These are phyloP conservation scores for Globisporangium megalacanthum DNA, from an alignment of 352 stramenopile genomes.

Conservation along the genomic window DNA sequence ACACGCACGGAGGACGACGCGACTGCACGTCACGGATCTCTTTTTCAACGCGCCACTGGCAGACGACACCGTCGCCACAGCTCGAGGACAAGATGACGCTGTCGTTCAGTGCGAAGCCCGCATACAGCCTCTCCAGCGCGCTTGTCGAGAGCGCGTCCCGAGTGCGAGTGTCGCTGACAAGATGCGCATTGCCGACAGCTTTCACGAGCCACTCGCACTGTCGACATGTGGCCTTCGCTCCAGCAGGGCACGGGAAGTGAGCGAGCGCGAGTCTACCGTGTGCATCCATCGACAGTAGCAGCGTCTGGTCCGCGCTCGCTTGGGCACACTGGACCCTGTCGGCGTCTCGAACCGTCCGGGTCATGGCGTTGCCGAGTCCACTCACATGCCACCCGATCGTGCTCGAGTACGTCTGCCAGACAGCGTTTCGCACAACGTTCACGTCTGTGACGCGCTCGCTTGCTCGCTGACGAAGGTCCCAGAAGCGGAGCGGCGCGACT, in stretches of 20 bases:
- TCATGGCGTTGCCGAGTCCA: slow-evolving; percentile 2
- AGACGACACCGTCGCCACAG: slow-evolving; percentile 41
- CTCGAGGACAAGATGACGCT: slow-evolving; percentile 45
- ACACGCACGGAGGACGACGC: slow-evolving; percentile 16
- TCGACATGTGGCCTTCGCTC: not conserved
- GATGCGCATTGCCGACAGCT: slow-evolving; percentile 14
- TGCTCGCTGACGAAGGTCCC: slow-evolving; percentile 46
- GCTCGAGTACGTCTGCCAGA: slow-evolving; percentile 51
- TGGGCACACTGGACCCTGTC: slow-evolving; percentile 1
- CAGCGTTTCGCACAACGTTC: slow-evolving; percentile 29
- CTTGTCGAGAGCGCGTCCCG: not conserved
- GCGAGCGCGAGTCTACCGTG: slow-evolving; percentile 12
- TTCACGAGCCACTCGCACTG: slow-evolving; percentile 17
- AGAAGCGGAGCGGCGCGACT: slow-evolving; percentile 32
- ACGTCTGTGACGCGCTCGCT: slow-evolving; percentile 47
- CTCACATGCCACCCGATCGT: slow-evolving; percentile 42
- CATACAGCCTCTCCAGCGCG: not conserved
- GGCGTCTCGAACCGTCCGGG: no score
- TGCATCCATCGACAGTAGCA: slow-evolving; percentile 9
- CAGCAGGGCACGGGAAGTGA: slow-evolving; percentile 13
- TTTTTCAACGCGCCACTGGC: slow-evolving; percentile 62
- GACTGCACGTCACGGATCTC: slow-evolving; percentile 41
- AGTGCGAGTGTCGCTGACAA: not conserved
- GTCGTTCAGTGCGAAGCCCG: slow-evolving; percentile 59
- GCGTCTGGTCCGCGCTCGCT: slow-evolving; percentile 11